Percentiles rank a stretch among this genome's conserved stretches.
Conservation (phyloP, 352 stramenopile species). For the Phytophthora podocarpi region DNA sequence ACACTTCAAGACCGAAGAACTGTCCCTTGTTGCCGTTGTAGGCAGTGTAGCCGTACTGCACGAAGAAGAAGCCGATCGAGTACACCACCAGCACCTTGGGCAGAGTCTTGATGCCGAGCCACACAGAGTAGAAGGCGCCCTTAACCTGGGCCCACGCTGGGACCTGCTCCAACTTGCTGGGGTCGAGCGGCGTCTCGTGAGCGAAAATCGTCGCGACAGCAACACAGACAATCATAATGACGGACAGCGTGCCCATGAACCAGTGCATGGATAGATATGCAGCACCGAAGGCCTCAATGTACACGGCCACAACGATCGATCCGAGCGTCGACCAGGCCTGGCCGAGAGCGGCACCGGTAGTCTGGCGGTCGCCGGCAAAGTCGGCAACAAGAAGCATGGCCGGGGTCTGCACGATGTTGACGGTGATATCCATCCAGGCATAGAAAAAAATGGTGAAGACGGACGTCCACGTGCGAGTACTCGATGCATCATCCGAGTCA, state of each 20-base stretch:
- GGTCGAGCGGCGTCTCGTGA: conserved; percentile 39
- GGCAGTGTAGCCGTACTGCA: conserved; percentile 45
- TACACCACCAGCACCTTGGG: conserved; percentile 34
- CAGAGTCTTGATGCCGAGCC: conserved; percentile 33
- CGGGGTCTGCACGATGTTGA: conserved; percentile 27
- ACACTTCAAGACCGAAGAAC: conserved; percentile 52
- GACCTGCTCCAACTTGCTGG: conserved; percentile 11
- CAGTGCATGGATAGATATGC: conserved; percentile 38
- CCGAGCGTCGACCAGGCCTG: conserved; percentile 41
- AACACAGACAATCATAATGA: conserved; percentile 41
- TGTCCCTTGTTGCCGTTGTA: conserved; percentile 57
- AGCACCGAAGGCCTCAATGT: conserved; percentile 47
- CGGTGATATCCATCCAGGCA: conserved; percentile 30
- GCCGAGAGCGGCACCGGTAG: conserved; percentile 39
- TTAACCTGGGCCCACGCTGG: conserved; percentile 24
- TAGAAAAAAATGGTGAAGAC: conserved; percentile 31
- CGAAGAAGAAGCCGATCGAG: conserved; percentile 36
- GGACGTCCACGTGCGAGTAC: conserved; percentile 32
- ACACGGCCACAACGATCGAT: conserved; percentile 34
- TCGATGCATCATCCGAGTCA: conserved; percentile 23
- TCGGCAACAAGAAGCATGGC: conserved; percentile 41
- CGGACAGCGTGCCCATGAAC: conserved; percentile 32
- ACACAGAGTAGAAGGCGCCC: conserved; percentile 37
- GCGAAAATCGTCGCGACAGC: conserved; percentile 25
- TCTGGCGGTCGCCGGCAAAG: conserved; percentile 55